A percentile compares a stretch with the other conserved stretches of the same genome.
Conservation (phyloP, 2,329 filamentous ascomycete species). For the Shiraia sp. region DNA sequence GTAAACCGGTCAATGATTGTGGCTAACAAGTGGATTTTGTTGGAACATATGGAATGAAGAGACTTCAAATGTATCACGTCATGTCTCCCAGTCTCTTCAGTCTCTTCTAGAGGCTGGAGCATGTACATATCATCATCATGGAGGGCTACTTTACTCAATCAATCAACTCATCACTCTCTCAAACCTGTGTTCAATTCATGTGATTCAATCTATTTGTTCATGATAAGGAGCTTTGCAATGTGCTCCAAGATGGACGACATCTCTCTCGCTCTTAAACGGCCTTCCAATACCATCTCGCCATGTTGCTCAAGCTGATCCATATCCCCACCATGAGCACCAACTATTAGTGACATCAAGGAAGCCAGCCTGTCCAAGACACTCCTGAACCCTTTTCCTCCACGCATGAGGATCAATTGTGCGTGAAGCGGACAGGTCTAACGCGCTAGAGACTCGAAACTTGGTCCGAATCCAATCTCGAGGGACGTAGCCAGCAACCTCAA, state of each 20-base stretch:
- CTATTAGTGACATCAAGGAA: background rate
- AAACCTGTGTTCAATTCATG: no score
- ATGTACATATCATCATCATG: no score
- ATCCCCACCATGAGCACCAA: background rate
- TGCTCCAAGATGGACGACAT: background rate
- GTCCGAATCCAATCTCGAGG: conserved; percentile 39
- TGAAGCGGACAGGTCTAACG: conserved; percentile 28
- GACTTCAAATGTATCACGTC: no score
- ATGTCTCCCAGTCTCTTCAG: no score
- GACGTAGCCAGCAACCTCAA: conserved; percentile 38
- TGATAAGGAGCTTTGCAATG: background rate
- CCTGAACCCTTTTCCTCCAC: conserved; percentile 7
- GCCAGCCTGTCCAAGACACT: conserved; percentile 1
- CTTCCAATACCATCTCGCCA: background rate
- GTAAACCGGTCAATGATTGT: background rate
- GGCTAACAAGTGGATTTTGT: background rate
- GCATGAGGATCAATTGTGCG: background rate
- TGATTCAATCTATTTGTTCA: background rate
- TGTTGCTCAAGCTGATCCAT: conserved; percentile 1
- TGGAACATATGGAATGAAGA: no score
- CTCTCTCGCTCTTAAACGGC: background rate
- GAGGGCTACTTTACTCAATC: no score
- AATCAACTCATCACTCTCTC: no score
- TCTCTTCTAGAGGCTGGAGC: no score
- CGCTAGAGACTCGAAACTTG: conserved; percentile 36